Evolutionary conservation across 495 filamentous ascomycete species (phyloP).

Genomic region (Podospora didyma): DNA sequence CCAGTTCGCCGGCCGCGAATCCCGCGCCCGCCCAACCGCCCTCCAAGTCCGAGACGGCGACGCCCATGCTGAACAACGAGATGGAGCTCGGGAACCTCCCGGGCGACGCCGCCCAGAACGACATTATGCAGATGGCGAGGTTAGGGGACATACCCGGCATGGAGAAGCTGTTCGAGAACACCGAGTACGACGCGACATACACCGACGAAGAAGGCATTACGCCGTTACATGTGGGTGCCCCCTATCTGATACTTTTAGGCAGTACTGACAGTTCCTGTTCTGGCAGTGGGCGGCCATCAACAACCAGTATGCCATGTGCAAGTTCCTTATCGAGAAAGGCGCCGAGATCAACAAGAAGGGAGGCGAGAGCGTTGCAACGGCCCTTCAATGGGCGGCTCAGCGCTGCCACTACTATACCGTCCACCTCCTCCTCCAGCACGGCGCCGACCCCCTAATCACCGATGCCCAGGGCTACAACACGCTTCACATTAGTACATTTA

Average conservation of each 20-base stretch:
- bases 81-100: constrained; percentile 69
- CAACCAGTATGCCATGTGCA: constrained; percentile 94
- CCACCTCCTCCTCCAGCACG: constrained; percentile 73
- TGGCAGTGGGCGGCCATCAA: constrained; percentile 97
- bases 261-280: constrained; percentile 19
- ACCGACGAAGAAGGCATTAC: constrained; percentile 89
- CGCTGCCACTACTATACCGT: constrained; percentile 82
- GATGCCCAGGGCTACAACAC: constrained; percentile 96
- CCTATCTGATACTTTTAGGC: constrained; percentile 4
- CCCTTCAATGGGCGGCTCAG: constrained; percentile 95
- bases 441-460: constrained; percentile 82
- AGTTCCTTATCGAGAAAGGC: constrained; percentile 84
- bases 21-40: constrained; percentile 43
- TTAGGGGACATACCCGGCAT: constrained; percentile 81
- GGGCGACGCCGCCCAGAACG: constrained; percentile 54
- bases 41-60: constrained; percentile 54
- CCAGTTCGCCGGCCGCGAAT: constrained; percentile 18
- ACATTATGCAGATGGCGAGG: constrained; percentile 94
- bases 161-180: constrained; percentile 79
- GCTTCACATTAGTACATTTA: constrained; percentile 92
- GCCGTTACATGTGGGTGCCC: constrained; percentile 76
- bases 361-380: constrained; percentile 88
- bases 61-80: constrained; percentile 59
- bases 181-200: constrained; percentile 75
- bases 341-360: constrained; percentile 93